Percentiles rank a stretch among this genome's conserved stretches.
Conservation (phyloP, 2,329 filamentous ascomycete genomes). For the Colletotrichum cereale region DNA sequence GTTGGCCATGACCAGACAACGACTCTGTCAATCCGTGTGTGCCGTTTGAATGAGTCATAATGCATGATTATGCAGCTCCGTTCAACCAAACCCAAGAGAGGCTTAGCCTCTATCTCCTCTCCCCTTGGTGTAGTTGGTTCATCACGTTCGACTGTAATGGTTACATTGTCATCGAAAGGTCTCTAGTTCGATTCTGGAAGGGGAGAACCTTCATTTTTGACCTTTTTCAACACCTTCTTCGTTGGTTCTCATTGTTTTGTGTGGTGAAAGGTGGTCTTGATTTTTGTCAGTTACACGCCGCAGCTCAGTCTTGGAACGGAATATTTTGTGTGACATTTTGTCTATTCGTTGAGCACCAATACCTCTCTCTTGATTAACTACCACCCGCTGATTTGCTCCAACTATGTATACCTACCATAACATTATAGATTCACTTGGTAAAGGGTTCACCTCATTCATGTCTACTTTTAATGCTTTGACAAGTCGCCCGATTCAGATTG, state of each 20-base stretch:
- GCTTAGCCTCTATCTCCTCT: conserved; percentile 29
- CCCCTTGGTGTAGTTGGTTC: conserved; percentile 39
- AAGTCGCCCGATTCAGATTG: neutral
- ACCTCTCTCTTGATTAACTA: neutral
- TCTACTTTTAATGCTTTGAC: neutral
- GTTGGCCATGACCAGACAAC: neutral
- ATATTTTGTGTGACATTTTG: neutral
- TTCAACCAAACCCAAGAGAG: conserved; percentile 21
- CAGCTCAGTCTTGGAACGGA: too few relatives aligned
- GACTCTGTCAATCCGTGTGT: neutral
- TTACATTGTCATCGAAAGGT: conserved; percentile 35
- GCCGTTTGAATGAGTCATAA: fast-evolving
- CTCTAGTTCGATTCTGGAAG: conserved; percentile 39
- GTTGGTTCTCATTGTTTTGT: neutral
- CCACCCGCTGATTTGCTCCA: neutral
- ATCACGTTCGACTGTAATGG: conserved; percentile 40
- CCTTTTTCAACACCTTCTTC: neutral
- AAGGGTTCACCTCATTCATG: neutral
- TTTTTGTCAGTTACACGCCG: neutral
- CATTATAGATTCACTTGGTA: neutral
- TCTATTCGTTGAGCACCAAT: neutral
- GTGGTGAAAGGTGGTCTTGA: neutral
- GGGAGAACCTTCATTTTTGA: conserved; percentile 7
- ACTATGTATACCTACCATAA: too few relatives aligned
- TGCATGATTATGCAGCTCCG: fast-evolving